These are phyloP conservation scores for Suhomyces choctaworum DNA, from an alignment of 1,139 yeast genomes.

Conservation along the genomic window DNA sequence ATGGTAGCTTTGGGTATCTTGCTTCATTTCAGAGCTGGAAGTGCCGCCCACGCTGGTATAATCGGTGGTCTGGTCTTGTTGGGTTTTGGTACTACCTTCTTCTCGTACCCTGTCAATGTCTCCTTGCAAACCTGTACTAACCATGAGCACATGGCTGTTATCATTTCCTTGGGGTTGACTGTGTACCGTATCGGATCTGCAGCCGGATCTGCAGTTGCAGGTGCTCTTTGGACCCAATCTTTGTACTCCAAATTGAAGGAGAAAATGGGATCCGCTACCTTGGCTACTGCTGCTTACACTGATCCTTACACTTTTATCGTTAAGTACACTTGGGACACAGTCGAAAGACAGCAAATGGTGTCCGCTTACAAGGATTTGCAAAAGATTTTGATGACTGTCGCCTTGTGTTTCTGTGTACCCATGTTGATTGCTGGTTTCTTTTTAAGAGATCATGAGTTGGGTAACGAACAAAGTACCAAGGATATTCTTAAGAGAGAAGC, in stretches of 20 bases:
- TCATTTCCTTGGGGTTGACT: slow-evolving; percentile 34
- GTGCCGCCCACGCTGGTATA: slow-evolving; percentile 24
- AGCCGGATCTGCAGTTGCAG: slow-evolving; percentile 37
- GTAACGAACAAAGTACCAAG: slow-evolving; percentile 18
- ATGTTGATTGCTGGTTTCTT: slow-evolving; percentile 31
- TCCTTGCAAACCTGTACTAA: slow-evolving; percentile 34
- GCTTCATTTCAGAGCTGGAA: slow-evolving; percentile 34
- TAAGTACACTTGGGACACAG: slow-evolving; percentile 34
- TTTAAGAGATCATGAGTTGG: slow-evolving; percentile 35
- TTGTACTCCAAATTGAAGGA: slow-evolving; percentile 22
- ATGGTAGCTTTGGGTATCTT: slow-evolving; percentile 37
- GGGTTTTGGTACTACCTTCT: slow-evolving; percentile 42
- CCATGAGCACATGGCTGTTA: slow-evolving; percentile 42
- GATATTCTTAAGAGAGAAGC: slow-evolving; percentile 3
- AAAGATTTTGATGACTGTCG: slow-evolving; percentile 32
- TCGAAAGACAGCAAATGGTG: slow-evolving; percentile 33
- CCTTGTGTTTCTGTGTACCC: slow-evolving; percentile 36
- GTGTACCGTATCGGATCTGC: slow-evolving; percentile 40
- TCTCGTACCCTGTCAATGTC: slow-evolving; percentile 36
- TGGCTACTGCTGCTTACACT: slow-evolving; percentile 31
- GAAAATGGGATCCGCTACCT: slow-evolving; percentile 22
- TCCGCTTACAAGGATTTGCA: slow-evolving; percentile 37
- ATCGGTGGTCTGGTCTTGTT: slow-evolving; percentile 35
- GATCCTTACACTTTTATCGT: slow-evolving; percentile 31
- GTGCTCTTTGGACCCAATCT: slow-evolving; percentile 41